These are phyloP conservation scores for Gynostemma pentaphyllum DNA, from an alignment of 306 rosid genomes.

Conservation along the genomic window DNA sequence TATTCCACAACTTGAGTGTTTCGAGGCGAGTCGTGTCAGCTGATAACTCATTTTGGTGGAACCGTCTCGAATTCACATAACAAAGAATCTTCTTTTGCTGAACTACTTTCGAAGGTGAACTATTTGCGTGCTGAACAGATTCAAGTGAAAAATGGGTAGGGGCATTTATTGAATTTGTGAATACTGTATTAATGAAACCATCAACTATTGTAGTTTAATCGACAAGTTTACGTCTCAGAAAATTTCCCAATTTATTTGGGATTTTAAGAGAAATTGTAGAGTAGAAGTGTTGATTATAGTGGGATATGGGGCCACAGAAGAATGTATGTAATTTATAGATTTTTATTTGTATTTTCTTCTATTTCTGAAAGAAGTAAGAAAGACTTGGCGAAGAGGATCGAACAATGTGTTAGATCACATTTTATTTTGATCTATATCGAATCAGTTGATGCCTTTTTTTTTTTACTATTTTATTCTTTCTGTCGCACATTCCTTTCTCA, in stretches of 20 bases:
- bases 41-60: constrained; percentile 1
- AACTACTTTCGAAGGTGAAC: background rate
- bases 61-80: background rate
- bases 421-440: background rate
- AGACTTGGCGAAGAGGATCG: background rate
- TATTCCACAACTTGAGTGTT: background rate
- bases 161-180: background rate
- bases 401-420: background rate
- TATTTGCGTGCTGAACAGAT: constrained; percentile 1
- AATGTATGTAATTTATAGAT: background rate
- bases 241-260: background rate
- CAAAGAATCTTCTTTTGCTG: background rate
- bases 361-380: background rate
- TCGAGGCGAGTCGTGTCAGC: background rate
- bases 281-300: background rate
- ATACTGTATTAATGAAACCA: background rate
- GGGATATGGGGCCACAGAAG: background rate
- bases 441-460: background rate
- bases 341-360: background rate
- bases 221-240: background rate
- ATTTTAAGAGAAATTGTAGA: background rate
- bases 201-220: background rate
- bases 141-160: background rate
- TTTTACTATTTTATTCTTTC: background rate
- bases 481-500: background rate